A percentile compares a stretch with the other conserved stretches of the same genome.
Evolutionary conservation across 371 early-diverging fungal species (phyloP).

Genomic region (Zancudomyces culisetae): DNA sequence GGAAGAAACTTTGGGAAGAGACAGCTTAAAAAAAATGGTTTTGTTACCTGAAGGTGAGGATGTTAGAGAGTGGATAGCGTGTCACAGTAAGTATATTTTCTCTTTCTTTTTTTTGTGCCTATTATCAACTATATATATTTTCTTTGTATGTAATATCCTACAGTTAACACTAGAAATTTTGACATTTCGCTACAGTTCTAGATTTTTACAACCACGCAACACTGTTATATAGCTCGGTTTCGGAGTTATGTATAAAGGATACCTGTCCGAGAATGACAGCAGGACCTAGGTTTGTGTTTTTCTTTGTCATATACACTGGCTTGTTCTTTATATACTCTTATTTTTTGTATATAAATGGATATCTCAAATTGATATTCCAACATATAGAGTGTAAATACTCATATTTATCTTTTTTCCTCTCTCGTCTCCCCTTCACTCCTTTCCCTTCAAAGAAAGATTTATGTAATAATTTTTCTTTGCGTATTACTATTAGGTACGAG

Average conservation of each 20-base stretch:
- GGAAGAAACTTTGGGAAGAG: constrained; percentile 47
- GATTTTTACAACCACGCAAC: constrained; percentile 86
- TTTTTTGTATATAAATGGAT: too few relatives aligned
- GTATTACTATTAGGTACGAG: constrained; percentile 37
- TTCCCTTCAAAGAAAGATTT: too few relatives aligned
- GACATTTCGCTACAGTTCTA: too few relatives aligned
- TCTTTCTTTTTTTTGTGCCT: too few relatives aligned
- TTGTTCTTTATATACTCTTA: too few relatives aligned
- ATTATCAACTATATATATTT: too few relatives aligned
- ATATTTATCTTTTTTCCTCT: not conserved
- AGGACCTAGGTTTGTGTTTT: constrained; percentile 32
- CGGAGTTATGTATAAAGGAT: constrained; percentile 57
- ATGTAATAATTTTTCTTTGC: too few relatives aligned
- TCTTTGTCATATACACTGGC: too few relatives aligned
- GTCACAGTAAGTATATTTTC: constrained; percentile 28
- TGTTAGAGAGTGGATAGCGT: constrained; percentile 72
- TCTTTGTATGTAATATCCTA: constrained; percentile 1
- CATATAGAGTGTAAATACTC: not conserved
- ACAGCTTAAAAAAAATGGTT: constrained; percentile 50
- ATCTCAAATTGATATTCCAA: not conserved
- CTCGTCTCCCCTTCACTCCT: too few relatives aligned
- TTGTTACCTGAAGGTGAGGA: constrained; percentile 67
- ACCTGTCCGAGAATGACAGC: constrained; percentile 75
- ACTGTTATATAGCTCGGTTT: constrained; percentile 67
- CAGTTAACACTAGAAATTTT: too few relatives aligned